Evolutionary conservation across 805 yeast genomes (phyloP).

Genomic region (Barnettozyma populi): DNA sequence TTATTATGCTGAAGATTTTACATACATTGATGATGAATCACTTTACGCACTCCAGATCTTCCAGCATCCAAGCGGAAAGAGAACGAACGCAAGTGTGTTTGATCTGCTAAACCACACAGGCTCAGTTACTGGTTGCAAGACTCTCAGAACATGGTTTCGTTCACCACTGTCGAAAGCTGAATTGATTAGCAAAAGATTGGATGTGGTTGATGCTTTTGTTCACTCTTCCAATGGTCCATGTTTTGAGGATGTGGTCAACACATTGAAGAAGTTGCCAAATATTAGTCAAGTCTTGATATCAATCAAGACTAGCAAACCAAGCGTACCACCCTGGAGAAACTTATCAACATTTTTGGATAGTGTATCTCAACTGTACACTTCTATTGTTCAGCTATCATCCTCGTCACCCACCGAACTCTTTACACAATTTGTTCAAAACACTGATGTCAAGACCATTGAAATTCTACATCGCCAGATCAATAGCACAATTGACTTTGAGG

Average conservation of each 20-base stretch:
- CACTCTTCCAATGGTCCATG: constrained; percentile 16
- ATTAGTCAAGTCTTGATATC: constrained; percentile 21
- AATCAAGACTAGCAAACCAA: constrained; percentile 23
- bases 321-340: constrained; percentile 27
- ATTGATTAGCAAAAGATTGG: constrained; percentile 27
- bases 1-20: constrained; percentile 7
- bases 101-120: constrained; percentile 22
- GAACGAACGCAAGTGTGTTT: constrained; percentile 12
- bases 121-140: constrained; percentile 27
- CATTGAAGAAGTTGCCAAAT: constrained; percentile 27
- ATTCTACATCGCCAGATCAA: constrained; percentile 20
- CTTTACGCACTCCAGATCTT: constrained; percentile 25
- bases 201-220: constrained; percentile 24
- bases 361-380: constrained; percentile 13
- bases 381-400: not conserved
- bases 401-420: constrained; percentile 11
- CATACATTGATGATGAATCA: constrained; percentile 28
- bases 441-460: constrained; percentile 11
- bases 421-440: constrained; percentile 9
- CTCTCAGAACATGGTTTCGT: constrained; percentile 30
- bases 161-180: constrained; percentile 29
- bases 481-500: constrained; percentile 32
- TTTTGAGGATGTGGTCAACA: constrained; percentile 18
- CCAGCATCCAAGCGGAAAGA: constrained; percentile 5
- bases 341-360: constrained; percentile 22